Base-by-base conservation (phyloP, 2,329 filamentous ascomycete genomes). In the Cladophialophora chaetospira region DNA sequence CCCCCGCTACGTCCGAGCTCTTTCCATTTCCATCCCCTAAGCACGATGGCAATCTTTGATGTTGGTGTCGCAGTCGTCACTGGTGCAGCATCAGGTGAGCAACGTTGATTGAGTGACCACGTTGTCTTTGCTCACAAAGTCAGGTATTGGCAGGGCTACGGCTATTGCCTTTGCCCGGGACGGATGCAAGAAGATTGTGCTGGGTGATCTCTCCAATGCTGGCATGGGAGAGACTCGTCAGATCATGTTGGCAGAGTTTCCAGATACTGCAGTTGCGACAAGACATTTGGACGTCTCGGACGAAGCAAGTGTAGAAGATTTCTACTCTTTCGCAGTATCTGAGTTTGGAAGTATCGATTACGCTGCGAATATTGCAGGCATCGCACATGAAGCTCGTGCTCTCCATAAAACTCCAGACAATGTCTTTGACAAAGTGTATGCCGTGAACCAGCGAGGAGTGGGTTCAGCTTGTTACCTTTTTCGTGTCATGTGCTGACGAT, bases 101-200 rank as follows among this genome's bases (percentile, higher is more conserved):
- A 17, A 13, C 10, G 13, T 13, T 8, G 29, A 33, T n/a, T n/a
- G n/a, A n/a, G n/a, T n/a, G n/a, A n/a, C n/a, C n/a, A 42, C 19
- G 17, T 42, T 9, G 13, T 17, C 36, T 17, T 17, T 17, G 5
- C 8, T 21, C 29, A n/a, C n/a, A 4, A 36, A 25, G 23, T 8
- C 15, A 8, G 5, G 21, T 49, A 49, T 31, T 19, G 46, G 46
- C 5, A 49, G 46, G 21, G 46, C 46, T 13, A 49, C 17, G 13
- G 46, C 46, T 19, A 8, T 49, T 25, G 46, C 46, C 10, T 49
- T 49, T 15, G 46, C 46, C n/a, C 13, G 46, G n/a, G 46, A 49
- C 2, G 46, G 46, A 36, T 36, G 46, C 46, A 10, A 8, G 19
- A 49, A 49, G 10, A 10, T 45, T 21, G 43, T 25, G 1, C 4